phyloP scores from a whole-genome alignment of 495 filamentous ascomycete species.

The Neurospora sp. region DNA sequence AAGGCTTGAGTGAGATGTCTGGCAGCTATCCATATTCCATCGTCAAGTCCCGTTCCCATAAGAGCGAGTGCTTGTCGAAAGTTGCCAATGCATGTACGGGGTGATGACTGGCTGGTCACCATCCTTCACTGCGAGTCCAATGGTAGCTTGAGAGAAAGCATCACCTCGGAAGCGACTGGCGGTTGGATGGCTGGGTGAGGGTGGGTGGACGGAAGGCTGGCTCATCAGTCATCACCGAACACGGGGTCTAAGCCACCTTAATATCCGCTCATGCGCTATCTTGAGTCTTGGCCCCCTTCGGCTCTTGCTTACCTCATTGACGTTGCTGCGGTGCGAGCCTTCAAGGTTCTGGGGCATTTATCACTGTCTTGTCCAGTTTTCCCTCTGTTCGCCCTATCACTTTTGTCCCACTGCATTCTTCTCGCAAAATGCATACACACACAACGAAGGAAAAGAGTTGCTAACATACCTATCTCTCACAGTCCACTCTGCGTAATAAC shows the following conservation, averaged over 20 bases:
- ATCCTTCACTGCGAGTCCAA: neutral
- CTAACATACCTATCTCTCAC: neutral
- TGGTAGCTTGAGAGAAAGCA: neutral
- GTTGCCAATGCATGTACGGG: neutral
- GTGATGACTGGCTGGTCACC: neutral
- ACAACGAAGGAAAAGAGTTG: neutral
- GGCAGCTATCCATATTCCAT: neutral
- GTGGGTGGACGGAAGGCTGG: neutral
- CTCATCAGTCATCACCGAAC: neutral
- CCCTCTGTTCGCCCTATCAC: neutral
- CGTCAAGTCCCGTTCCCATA: neutral
- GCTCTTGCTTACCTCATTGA: neutral
- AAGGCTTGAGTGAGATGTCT: neutral
- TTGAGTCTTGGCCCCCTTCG: neutral
- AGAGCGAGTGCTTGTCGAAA: neutral
- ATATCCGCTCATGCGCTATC: neutral
- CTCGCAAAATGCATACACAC: neutral
- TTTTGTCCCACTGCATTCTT: neutral
- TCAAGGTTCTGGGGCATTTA: neutral
- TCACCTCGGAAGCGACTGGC: neutral
- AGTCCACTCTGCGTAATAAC: conserved; percentile 14
- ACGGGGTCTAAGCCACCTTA: neutral
- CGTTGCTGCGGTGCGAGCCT: neutral
- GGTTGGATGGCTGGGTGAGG: neutral
- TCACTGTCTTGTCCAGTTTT: neutral